phyloP scores from a whole-genome alignment of 257 asterid species.

The Orobanche coerulescens region DNA sequence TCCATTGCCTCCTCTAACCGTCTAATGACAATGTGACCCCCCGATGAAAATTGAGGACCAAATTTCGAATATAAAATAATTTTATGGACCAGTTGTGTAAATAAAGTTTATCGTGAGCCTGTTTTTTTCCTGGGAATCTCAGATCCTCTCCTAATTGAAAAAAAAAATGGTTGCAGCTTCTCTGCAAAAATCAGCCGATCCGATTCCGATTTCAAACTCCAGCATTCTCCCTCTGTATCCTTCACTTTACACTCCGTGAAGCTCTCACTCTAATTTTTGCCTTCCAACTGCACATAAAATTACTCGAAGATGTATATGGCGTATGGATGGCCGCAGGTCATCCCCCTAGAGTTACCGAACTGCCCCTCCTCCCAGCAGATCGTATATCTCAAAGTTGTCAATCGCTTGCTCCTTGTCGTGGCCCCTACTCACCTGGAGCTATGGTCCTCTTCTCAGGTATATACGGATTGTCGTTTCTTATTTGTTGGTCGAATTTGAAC shows the following conservation, averaged over 20 bases:
- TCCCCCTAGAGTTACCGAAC: conserved; percentile 65
- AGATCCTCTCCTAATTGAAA: conserved; percentile 31
- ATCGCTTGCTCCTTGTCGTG: conserved; percentile 77
- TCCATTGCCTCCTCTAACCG: too few relatives aligned
- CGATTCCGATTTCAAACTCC: conserved; percentile 24
- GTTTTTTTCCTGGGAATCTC: conserved; percentile 25
- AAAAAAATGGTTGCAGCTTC: conserved; percentile 27
- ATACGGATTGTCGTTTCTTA: neutral
- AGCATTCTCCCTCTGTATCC: conserved; percentile 14
- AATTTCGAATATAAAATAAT: neutral
- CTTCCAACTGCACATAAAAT: neutral
- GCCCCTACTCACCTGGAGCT: conserved; percentile 85
- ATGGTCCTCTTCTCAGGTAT: conserved; percentile 91
- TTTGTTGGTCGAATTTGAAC: conserved; percentile 13
- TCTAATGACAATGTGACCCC: too few relatives aligned
- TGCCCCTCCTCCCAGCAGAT: conserved; percentile 58
- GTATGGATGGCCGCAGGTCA: conserved; percentile 99
- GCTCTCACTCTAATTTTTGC: conserved; percentile 16
- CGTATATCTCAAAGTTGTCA: conserved; percentile 68
- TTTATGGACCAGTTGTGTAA: conserved; percentile 21
- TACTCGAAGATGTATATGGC: conserved; percentile 90
- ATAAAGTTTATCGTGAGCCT: neutral
- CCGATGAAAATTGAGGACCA: neutral
- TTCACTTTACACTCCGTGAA: conserved; percentile 17
- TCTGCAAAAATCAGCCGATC: conserved; percentile 26